A percentile compares a stretch with the other conserved stretches of the same genome.
phyloP scores from a whole-genome alignment of 169 alveolate genomes.

The Eimeria mitis region DNA sequence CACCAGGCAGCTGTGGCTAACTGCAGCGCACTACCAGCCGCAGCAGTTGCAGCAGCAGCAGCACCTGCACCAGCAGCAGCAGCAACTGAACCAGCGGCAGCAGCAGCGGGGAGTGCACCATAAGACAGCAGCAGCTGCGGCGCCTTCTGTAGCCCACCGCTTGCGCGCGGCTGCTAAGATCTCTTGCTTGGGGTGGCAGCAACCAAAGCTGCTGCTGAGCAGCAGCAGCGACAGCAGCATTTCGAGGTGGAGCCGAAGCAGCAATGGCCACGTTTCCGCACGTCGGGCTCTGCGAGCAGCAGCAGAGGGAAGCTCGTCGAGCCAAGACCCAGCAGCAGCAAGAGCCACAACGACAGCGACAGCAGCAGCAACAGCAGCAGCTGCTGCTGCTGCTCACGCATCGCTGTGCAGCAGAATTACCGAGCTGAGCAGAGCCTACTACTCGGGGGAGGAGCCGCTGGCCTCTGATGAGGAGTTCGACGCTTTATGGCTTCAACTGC shows the following conservation, averaged over 20 bases:
- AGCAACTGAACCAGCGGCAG: too few species aligned
- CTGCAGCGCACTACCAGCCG: neutral
- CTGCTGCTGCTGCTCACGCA: constrained; percentile 15
- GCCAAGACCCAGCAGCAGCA: neutral
- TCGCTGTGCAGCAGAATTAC: constrained; percentile 22
- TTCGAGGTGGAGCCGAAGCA: neutral
- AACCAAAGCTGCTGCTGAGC: neutral
- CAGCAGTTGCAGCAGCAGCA: neutral
- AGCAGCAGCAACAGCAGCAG: constrained; percentile 16
- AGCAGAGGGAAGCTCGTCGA: neutral
- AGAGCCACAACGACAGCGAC: neutral
- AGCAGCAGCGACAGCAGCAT: constrained; percentile 10
- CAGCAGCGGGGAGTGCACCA: neutral
- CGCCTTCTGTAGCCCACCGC: neutral
- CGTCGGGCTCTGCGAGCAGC: neutral
- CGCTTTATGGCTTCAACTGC: constrained; percentile 29
- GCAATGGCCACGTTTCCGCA: neutral
- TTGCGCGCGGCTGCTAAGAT: neutral
- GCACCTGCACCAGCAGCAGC: neutral
- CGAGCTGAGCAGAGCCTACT: constrained; percentile 14
- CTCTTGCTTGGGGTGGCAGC: constrained; percentile 25
- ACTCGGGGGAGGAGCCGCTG: constrained; percentile 22
- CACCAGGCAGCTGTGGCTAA: neutral
- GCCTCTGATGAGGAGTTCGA: constrained; percentile 44
- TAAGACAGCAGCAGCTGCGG: neutral